phyloP scores from a whole-genome alignment of 176 grass and related monocot species.

The Puya raimondii region DNA sequence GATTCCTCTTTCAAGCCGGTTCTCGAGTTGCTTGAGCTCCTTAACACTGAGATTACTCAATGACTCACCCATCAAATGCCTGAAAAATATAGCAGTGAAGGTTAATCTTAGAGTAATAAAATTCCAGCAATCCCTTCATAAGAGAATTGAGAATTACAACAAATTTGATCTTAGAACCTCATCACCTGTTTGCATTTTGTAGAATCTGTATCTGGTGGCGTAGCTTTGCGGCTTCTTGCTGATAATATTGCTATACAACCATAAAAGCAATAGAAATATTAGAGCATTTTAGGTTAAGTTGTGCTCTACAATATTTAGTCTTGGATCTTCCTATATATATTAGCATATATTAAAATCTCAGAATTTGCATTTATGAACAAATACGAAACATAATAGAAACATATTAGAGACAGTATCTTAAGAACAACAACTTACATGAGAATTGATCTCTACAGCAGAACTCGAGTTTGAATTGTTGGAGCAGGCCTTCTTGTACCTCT shows the following conservation, averaged over 20 bases:
- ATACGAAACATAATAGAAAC: too few species aligned
- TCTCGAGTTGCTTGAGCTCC: slow-evolving; percentile 74
- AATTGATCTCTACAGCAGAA: slow-evolving; percentile 58
- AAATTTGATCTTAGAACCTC: too few species aligned
- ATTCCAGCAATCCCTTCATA: too few species aligned
- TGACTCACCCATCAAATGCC: slow-evolving; percentile 56
- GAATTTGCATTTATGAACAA: too few species aligned
- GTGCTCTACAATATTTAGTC: too few species aligned
- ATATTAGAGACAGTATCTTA: background rate
- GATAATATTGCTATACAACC: slow-evolving; percentile 60
- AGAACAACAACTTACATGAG: slow-evolving; percentile 33
- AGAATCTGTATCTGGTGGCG: slow-evolving; percentile 79
- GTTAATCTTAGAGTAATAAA: too few species aligned
- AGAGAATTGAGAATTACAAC: too few species aligned
- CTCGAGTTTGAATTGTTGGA: slow-evolving; percentile 54
- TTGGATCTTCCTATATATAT: too few species aligned
- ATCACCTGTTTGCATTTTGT: slow-evolving; percentile 69
- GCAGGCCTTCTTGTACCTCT: slow-evolving; percentile 82
- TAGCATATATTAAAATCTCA: too few species aligned
- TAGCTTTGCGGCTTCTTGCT: slow-evolving; percentile 74
- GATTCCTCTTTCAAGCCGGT: slow-evolving; percentile 66
- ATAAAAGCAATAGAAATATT: slow-evolving; percentile 1
- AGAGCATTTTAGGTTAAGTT: too few species aligned
- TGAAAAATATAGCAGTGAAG: slow-evolving; percentile 6
- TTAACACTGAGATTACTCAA: slow-evolving; percentile 41